Evolutionary conservation across 2,329 filamentous ascomycete genomes (phyloP).

Genomic region (Exophiala sp.): DNA sequence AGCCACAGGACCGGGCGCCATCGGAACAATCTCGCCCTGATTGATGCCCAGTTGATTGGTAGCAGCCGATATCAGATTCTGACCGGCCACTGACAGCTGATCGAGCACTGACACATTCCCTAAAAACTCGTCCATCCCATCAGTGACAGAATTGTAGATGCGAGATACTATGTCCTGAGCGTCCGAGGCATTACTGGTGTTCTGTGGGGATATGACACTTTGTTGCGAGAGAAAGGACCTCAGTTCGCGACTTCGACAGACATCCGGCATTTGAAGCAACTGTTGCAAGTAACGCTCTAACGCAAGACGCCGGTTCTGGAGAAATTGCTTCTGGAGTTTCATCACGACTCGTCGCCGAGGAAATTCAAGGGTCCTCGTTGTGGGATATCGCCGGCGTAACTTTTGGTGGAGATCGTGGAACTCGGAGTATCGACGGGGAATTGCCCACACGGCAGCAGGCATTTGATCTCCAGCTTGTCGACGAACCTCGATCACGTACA

Average conservation of each 20-base stretch:
- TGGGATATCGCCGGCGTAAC: slow-evolving; percentile 75
- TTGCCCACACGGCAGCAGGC: slow-evolving; percentile 89
- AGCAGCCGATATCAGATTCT: slow-evolving; percentile 62
- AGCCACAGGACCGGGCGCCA: slow-evolving; percentile 50
- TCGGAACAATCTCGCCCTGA: slow-evolving; percentile 28
- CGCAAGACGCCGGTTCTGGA: slow-evolving; percentile 77
- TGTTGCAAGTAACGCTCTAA: slow-evolving; percentile 80
- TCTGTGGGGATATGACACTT: slow-evolving; percentile 64
- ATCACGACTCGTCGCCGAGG: slow-evolving; percentile 87
- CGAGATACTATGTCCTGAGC: slow-evolving; percentile 79
- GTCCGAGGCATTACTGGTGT: slow-evolving; percentile 59
- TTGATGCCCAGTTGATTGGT: slow-evolving; percentile 45
- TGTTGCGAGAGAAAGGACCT: slow-evolving; percentile 85
- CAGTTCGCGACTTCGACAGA: slow-evolving; percentile 87
- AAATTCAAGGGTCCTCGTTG: slow-evolving; percentile 84
- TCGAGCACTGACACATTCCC: slow-evolving; percentile 94
- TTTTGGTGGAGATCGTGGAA: slow-evolving; percentile 94
- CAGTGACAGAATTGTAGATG: slow-evolving; percentile 92
- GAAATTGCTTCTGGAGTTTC: slow-evolving; percentile 92
- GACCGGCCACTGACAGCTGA: slow-evolving; percentile 84
- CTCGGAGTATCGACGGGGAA: slow-evolving; percentile 91
- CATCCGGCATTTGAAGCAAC: slow-evolving; percentile 78
- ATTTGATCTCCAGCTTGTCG: slow-evolving; percentile 89
- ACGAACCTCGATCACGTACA: slow-evolving; percentile 85
- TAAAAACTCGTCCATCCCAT: slow-evolving; percentile 96